phyloP scores from a whole-genome alignment of 2,329 filamentous ascomycete species.

The Waltergamsia citrina region DNA sequence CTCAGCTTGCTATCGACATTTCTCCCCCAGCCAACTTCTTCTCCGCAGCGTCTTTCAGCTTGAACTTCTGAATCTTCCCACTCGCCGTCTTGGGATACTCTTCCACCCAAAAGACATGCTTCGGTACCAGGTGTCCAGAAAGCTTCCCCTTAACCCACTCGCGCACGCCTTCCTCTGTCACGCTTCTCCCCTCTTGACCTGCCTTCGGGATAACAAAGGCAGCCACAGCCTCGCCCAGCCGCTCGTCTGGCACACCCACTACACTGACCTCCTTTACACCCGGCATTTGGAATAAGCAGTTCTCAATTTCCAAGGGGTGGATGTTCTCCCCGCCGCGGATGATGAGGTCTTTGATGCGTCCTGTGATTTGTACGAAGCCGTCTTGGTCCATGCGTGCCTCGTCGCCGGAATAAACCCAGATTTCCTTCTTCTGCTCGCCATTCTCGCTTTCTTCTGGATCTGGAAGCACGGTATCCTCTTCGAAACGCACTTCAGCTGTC shows the following conservation, averaged over 20 bases:
- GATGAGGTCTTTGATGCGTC: constrained; percentile 89
- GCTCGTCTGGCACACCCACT: constrained; percentile 72
- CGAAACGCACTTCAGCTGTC: constrained; percentile 56
- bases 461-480: too few relatives aligned
- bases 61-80: constrained; percentile 96
- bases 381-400: constrained; percentile 77
- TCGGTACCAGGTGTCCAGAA: constrained; percentile 71
- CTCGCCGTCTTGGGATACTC: constrained; percentile 92
- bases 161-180: constrained; percentile 33
- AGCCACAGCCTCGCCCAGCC: constrained; percentile 78
- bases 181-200: constrained; percentile 14
- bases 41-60: constrained; percentile 70
- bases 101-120: constrained; percentile 78
- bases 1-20: too few relatives aligned
- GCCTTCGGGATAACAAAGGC: constrained; percentile 61
- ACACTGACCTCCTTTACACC: constrained; percentile 69
- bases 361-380: constrained; percentile 83
- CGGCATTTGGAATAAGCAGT: constrained; percentile 67
- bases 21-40: too few relatives aligned
- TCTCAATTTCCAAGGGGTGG: constrained; percentile 86
- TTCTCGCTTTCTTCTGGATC: background rate
- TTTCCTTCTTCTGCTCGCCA: constrained; percentile 19
- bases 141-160: constrained; percentile 64
- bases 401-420: constrained; percentile 92
- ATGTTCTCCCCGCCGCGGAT: constrained; percentile 96